Evolutionary conservation across 345 rosid genomes (phyloP).

Genomic region (Eucalyptus regnans): DNA sequence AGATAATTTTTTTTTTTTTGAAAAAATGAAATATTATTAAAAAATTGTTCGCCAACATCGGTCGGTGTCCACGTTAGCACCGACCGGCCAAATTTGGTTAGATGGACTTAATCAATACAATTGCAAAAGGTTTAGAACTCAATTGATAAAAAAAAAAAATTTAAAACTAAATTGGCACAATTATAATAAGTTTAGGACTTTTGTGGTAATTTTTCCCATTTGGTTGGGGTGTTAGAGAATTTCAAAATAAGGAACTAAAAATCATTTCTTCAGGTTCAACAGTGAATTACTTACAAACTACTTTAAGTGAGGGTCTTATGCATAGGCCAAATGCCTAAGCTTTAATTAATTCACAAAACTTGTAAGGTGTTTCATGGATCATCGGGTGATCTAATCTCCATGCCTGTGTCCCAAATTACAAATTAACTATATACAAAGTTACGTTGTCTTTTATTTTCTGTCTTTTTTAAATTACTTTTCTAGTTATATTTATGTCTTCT

Average conservation of each 20-base stretch:
- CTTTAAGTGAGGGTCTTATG: background rate
- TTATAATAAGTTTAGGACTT: no score
- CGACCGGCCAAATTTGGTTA: rapidly evolving
- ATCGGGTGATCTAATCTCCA: background rate
- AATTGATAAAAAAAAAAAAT: no score
- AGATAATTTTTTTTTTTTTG: rapidly evolving
- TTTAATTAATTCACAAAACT: background rate
- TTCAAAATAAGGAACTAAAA: background rate
- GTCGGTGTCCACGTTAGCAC: rapidly evolving
- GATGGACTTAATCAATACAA: rapidly evolving
- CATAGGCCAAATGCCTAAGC: background rate
- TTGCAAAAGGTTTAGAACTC: rapidly evolving
- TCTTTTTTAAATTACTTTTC: background rate
- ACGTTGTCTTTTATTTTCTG: no score
- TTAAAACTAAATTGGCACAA: rapidly evolving
- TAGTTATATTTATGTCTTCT: no score
- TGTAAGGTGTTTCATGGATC: background rate
- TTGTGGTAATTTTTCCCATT: no score
- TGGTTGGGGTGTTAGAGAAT: background rate
- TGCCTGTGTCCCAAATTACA: background rate
- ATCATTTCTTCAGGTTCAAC: background rate
- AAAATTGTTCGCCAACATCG: rapidly evolving
- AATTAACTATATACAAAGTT: background rate
- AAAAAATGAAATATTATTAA: no score
- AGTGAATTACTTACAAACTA: background rate